Percentiles rank a stretch among this genome's conserved stretches.
phyloP scores from a whole-genome alignment of 352 stramenopile species.

The Phytophthora tubulina region DNA sequence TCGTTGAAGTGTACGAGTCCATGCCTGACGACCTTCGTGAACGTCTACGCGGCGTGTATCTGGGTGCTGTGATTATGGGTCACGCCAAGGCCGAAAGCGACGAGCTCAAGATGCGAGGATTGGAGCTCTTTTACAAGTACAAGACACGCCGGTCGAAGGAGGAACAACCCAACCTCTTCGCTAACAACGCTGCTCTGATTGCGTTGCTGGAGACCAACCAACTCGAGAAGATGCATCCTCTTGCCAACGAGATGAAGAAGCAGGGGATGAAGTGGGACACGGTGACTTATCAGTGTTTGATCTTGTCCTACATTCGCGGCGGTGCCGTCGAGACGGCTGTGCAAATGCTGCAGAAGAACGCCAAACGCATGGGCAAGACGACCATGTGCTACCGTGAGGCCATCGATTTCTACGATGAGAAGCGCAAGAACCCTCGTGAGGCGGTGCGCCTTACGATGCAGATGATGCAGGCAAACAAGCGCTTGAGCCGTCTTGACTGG shows the following conservation, averaged over 20 bases:
- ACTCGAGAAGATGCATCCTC: conserved; percentile 62
- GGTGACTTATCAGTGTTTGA: conserved; percentile 71
- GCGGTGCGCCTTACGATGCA: conserved; percentile 83
- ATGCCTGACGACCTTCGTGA: conserved; percentile 58
- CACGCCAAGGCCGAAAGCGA: conserved; percentile 67
- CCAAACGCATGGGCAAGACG: conserved; percentile 77
- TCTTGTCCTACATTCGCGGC: conserved; percentile 70
- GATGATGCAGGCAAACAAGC: conserved; percentile 88
- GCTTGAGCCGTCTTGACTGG: conserved; percentile 82
- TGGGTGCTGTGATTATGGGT: conserved; percentile 80
- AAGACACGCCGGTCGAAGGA: conserved; percentile 41
- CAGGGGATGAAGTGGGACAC: conserved; percentile 71
- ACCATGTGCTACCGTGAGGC: conserved; percentile 79
- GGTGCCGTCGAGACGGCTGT: conserved; percentile 69
- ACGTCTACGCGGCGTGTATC: conserved; percentile 58
- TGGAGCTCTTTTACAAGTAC: conserved; percentile 70
- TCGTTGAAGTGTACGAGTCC: conserved; percentile 67
- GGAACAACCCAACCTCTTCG: conserved; percentile 70
- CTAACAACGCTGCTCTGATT: conserved; percentile 73
- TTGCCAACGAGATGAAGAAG: conserved; percentile 72
- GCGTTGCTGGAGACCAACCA: conserved; percentile 66
- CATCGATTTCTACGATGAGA: conserved; percentile 73
- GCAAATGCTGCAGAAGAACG: conserved; percentile 73
- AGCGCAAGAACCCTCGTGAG: conserved; percentile 68
- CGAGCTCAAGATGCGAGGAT: conserved; percentile 38